These are phyloP conservation scores for Colletotrichum sp. DNA, from an alignment of 2,329 filamentous ascomycete genomes.

Conservation along the genomic window DNA sequence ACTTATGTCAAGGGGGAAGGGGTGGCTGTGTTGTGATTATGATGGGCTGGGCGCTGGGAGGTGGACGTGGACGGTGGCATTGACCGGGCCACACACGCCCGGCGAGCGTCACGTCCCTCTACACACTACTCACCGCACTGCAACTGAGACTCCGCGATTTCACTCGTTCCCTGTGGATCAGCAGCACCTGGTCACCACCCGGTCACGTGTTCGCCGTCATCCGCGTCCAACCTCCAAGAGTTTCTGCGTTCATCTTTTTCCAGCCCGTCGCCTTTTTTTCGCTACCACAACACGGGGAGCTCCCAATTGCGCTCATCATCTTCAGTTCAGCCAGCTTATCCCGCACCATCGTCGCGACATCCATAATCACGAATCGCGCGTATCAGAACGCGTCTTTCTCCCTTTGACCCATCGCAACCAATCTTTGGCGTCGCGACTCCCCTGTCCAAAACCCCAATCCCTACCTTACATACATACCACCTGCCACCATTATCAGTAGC, in stretches of 20 bases:
- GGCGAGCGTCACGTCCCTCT: not conserved
- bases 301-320: conserved; percentile 38
- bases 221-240: conserved; percentile 22
- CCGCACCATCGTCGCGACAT: conserved; percentile 15
- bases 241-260: conserved; percentile 24
- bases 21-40: conserved; percentile 4
- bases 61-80: not conserved
- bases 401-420: conserved; percentile 12
- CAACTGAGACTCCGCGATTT: conserved; percentile 21
- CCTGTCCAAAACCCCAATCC: conserved; percentile 1
- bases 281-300: conserved; percentile 35
- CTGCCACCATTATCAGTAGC: conserved; percentile 1
- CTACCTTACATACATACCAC: not conserved
- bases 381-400: conserved; percentile 30
- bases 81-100: conserved; percentile 12
- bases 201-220: conserved; percentile 21
- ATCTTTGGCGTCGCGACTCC: conserved; percentile 20
- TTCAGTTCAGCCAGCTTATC: conserved; percentile 25
- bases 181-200: not conserved
- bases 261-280: conserved; percentile 13
- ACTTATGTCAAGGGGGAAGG: not conserved
- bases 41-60: not conserved
- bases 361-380: conserved; percentile 25
- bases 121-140: not conserved
- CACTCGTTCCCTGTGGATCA: conserved; percentile 19